phyloP scores from a whole-genome alignment of 1,139 yeast species.

The Candida glucosophila region DNA sequence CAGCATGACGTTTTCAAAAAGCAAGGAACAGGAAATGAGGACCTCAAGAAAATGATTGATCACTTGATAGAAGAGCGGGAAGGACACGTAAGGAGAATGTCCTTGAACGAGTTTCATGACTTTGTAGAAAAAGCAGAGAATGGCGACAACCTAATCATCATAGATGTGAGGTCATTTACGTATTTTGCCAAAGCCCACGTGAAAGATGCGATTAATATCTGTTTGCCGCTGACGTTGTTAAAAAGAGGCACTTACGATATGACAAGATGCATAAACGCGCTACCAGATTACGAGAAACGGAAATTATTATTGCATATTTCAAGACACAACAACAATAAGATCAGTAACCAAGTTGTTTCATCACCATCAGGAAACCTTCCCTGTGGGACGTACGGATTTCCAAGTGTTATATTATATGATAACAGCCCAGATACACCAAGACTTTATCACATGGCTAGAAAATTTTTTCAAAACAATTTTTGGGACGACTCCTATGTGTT shows the following conservation, averaged over 20 bases:
- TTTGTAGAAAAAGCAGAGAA: no score
- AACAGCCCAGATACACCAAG: constrained; percentile 24
- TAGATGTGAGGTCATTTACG: constrained; percentile 68
- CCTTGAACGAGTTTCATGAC: no score
- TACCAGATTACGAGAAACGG: constrained; percentile 36
- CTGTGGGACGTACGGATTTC: constrained; percentile 5
- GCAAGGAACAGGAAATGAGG: no score
- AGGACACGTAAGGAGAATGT: no score
- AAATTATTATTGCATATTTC: constrained; percentile 15
- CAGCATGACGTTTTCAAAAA: no score
- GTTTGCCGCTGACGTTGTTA: constrained; percentile 70
- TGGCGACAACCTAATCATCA: constrained; percentile 32
- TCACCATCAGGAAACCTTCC: not conserved
- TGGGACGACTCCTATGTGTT: constrained; percentile 23
- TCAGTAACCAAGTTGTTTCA: not conserved
- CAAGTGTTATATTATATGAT: constrained; percentile 25
- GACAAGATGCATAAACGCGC: constrained; percentile 46
- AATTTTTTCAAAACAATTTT: constrained; percentile 31
- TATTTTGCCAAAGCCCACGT: constrained; percentile 49
- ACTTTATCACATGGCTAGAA: constrained; percentile 38
- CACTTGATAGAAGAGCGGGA: no score
- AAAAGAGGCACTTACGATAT: constrained; percentile 60
- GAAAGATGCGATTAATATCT: constrained; percentile 54
- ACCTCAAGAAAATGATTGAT: no score
- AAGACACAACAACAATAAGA: constrained; percentile 1